phyloP scores from a whole-genome alignment of 192 early-diverging fungal species.

The Fimicolochytrium jonesii region DNA sequence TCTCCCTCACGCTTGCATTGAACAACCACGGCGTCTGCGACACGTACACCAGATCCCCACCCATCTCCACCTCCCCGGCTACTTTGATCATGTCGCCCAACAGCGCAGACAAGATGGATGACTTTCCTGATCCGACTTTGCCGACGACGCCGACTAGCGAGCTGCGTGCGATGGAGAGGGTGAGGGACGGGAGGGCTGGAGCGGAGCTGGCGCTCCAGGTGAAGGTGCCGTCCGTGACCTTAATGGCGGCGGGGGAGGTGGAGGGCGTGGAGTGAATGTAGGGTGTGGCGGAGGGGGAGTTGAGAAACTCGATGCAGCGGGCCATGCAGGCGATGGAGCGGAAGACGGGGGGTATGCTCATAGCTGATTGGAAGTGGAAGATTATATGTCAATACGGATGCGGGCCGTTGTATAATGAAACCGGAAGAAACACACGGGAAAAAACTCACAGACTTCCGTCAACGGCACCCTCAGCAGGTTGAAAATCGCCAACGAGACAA shows the following conservation, averaged over 20 bases:
- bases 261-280: not conserved
- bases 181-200: not conserved
- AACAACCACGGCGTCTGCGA: too few species aligned
- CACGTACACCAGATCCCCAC: too few species aligned
- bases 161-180: not conserved
- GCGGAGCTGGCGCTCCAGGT: too few species aligned
- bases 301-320: not conserved
- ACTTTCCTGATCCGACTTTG: slow-evolving; percentile 63
- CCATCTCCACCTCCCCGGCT: too few species aligned
- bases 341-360: not conserved
- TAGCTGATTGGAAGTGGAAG: too few species aligned
- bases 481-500: not conserved
- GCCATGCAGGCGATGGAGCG: not conserved
- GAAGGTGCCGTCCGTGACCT: not conserved
- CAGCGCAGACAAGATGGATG: slow-evolving; percentile 52
- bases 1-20: too few species aligned
- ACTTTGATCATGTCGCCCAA: too few species aligned
- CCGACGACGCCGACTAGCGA: slow-evolving; percentile 60
- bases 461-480: slow-evolving; percentile 6
- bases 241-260: not conserved
- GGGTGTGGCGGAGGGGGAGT: not conserved
- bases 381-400: too few species aligned
- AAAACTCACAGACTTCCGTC: not conserved
- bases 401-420: too few species aligned
- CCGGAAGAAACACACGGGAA: not conserved